These are phyloP conservation scores for Guadua angustifolia DNA, from an alignment of 176 grass and related monocot species.

Conservation along the genomic window DNA sequence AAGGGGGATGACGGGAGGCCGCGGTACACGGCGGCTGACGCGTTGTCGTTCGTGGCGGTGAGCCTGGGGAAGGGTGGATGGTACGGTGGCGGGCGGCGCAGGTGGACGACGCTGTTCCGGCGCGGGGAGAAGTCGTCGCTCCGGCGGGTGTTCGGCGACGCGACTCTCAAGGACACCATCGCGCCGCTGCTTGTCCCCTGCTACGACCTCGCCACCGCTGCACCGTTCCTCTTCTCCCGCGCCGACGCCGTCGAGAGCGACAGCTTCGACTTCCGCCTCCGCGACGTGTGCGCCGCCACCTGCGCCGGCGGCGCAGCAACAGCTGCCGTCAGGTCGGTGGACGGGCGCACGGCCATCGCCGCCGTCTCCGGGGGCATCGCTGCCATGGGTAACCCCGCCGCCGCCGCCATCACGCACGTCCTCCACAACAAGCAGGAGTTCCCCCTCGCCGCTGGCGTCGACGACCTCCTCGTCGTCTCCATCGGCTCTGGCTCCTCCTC, in stretches of 20 bases:
- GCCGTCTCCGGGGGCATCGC: constrained; percentile 63
- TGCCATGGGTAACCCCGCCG: constrained; percentile 78
- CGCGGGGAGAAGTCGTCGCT: constrained; percentile 6
- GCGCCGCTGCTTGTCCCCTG: constrained; percentile 85
- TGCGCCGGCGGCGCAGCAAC: constrained; percentile 38
- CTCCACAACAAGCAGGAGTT: constrained; percentile 94
- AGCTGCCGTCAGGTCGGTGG: constrained; percentile 37
- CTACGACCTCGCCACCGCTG: constrained; percentile 69
- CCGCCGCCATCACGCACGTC: constrained; percentile 79
- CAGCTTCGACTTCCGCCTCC: constrained; percentile 84
- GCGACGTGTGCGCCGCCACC: constrained; percentile 87
- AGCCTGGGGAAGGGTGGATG: constrained; percentile 41
- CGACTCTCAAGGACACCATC: constrained; percentile 74
- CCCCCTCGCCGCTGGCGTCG: constrained; percentile 69
- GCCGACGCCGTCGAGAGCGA: constrained; percentile 89
- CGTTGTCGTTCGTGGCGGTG: constrained; percentile 54
- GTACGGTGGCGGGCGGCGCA: not conserved
- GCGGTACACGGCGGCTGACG: constrained; percentile 58
- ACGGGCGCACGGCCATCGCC: constrained; percentile 60
- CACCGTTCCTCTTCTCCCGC: constrained; percentile 92
- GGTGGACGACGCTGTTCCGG: constrained; percentile 50
- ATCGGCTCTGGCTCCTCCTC: constrained; percentile 56
- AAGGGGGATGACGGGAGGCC: constrained; percentile 50
- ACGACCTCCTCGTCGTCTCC: constrained; percentile 83
- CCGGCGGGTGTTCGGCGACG: constrained; percentile 63